Conservation (phyloP, 2,329 filamentous ascomycete genomes). For the Ceratocystiopsis minuta region DNA sequence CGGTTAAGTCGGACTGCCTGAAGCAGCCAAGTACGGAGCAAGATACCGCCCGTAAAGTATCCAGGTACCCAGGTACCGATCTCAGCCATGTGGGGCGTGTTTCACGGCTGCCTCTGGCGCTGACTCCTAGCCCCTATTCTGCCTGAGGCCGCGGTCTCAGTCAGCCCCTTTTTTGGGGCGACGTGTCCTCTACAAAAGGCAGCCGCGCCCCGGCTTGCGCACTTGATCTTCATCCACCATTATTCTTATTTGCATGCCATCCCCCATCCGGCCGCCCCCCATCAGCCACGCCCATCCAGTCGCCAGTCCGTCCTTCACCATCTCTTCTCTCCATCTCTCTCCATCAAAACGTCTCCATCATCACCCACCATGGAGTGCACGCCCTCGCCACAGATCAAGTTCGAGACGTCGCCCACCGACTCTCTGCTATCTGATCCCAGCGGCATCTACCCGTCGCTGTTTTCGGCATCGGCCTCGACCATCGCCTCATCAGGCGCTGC, state of each 20-base stretch:
- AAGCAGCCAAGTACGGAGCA: too few relatives aligned
- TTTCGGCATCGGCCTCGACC: constrained; percentile 20
- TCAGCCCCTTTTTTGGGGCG: constrained; percentile 1
- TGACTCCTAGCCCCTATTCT: neutral
- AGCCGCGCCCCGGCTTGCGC: too few relatives aligned
- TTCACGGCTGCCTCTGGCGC: too few relatives aligned
- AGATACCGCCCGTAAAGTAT: too few relatives aligned
- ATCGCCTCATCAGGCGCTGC: constrained; percentile 26
- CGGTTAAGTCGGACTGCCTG: too few relatives aligned
- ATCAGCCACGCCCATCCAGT: neutral
- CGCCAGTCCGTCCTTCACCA: neutral
- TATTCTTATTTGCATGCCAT: neutral
- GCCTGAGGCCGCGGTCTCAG: constrained; percentile 10
- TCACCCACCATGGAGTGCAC: constrained; percentile 8
- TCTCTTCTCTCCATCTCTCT: neutral
- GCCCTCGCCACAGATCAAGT: constrained; percentile 27
- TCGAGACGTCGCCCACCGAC: constrained; percentile 35
- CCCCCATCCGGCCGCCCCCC: neutral
- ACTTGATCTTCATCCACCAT: too few relatives aligned
- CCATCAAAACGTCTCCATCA: neutral
- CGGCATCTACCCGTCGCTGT: constrained; percentile 11
- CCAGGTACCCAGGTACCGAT: too few relatives aligned
- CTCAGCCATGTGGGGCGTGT: too few relatives aligned
- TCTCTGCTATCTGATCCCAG: constrained; percentile 31
- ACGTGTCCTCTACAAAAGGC: constrained; percentile 12